These are phyloP conservation scores for Lactarius tabidus DNA, from an alignment of 768 basidiomycete species.

Conservation along the genomic window DNA sequence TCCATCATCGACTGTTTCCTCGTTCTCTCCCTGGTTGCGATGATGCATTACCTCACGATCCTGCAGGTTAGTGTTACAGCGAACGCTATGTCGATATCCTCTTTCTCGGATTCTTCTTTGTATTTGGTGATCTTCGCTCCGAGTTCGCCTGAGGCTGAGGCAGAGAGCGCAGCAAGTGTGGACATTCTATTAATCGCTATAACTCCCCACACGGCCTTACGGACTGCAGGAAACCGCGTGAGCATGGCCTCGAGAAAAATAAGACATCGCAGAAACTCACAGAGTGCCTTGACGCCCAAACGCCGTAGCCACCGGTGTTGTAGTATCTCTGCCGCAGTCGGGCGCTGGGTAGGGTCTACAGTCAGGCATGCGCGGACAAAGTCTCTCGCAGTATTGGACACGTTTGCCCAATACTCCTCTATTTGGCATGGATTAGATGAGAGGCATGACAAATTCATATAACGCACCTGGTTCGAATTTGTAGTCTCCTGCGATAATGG, in stretches of 20 bases:
- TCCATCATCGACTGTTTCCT: neutral
- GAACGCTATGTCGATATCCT: slow-evolving; percentile 29
- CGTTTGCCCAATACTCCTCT: slow-evolving; percentile 81
- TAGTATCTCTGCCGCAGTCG: slow-evolving; percentile 72
- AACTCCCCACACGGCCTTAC: slow-evolving; percentile 82
- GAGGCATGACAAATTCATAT: neutral
- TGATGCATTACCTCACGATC: slow-evolving; percentile 19
- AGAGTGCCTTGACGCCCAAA: slow-evolving; percentile 67
- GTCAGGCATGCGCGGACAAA: slow-evolving; percentile 85
- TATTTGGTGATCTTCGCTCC: slow-evolving; percentile 57
- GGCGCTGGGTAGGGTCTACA: slow-evolving; percentile 72
- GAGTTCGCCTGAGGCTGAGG: slow-evolving; percentile 43
- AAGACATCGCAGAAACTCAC: slow-evolving; percentile 2
- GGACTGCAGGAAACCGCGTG: slow-evolving; percentile 51
- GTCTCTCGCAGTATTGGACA: slow-evolving; percentile 75
- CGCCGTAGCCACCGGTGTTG: slow-evolving; percentile 87
- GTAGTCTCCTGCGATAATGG: slow-evolving; percentile 91
- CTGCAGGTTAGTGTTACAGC: slow-evolving; percentile 2
- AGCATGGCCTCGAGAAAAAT: neutral
- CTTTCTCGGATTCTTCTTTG: slow-evolving; percentile 78
- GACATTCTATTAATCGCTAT: slow-evolving; percentile 82
- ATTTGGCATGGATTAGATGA: slow-evolving; percentile 29
- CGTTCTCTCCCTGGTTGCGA: slow-evolving; percentile 12
- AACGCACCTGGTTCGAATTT: slow-evolving; percentile 69
- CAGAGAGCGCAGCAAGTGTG: slow-evolving; percentile 42